Percentiles rank a stretch among this genome's conserved stretches.
Evolutionary conservation across 2,329 filamentous ascomycete genomes (phyloP).

Genomic region (Aotearoamyces nothofagi): DNA sequence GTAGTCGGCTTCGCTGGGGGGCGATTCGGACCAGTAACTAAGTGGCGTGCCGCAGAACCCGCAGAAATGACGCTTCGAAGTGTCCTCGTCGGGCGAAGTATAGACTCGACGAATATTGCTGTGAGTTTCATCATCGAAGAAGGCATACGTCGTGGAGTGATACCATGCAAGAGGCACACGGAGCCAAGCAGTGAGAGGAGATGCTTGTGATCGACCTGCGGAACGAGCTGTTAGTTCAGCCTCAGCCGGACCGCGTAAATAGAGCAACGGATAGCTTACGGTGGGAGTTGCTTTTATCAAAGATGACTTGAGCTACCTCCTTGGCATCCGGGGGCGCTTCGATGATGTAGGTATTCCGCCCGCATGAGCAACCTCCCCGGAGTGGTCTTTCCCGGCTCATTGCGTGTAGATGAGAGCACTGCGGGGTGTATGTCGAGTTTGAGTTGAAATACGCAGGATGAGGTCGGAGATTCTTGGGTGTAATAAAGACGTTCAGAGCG

Average conservation of each 20-base stretch:
- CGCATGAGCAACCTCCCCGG: conserved; percentile 69
- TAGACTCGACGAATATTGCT: conserved; percentile 51
- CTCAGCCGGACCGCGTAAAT: conserved; percentile 3
- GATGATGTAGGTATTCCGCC: conserved; percentile 70
- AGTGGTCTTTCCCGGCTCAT: conserved; percentile 30
- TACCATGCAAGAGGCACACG: conserved; percentile 74
- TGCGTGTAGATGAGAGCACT: neutral
- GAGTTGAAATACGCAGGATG: no score
- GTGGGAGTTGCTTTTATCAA: conserved; percentile 33
- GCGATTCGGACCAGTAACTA: conserved; percentile 68
- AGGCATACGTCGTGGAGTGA: conserved; percentile 57
- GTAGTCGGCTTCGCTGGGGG: conserved; percentile 54
- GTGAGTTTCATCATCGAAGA: conserved; percentile 64
- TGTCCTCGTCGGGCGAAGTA: conserved; percentile 37
- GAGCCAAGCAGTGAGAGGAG: conserved; percentile 66
- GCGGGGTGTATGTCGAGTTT: no score
- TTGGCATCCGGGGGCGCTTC: conserved; percentile 43
- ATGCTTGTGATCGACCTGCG: conserved; percentile 48
- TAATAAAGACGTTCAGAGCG: no score
- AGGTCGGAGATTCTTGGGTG: no score
- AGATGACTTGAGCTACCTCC: conserved; percentile 52
- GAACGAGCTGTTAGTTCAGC: conserved; percentile 15
- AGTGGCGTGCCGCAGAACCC: conserved; percentile 83
- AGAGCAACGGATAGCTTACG: conserved; percentile 56
- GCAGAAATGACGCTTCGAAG: conserved; percentile 64